Conservation (phyloP, 169 alveolate genomes). For the Eimeria sp. region DNA sequence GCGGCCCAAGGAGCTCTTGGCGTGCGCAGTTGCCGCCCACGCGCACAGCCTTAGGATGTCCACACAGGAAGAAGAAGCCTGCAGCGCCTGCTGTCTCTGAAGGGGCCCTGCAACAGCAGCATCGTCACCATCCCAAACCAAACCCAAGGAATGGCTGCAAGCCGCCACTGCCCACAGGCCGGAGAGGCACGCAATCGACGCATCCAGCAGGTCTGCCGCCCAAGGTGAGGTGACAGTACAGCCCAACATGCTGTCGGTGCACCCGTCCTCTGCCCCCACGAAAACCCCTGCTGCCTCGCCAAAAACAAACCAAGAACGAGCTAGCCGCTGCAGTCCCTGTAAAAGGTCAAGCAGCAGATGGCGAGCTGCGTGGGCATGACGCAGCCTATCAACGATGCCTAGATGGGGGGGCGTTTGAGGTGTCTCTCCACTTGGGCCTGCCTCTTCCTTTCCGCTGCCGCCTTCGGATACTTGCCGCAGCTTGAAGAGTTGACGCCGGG, state of each 20-base stretch:
- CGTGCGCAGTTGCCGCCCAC: constrained; percentile 48
- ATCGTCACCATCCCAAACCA: background rate
- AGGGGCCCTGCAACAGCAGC: background rate
- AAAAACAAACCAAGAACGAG: constrained; percentile 41
- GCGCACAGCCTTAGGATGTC: constrained; percentile 60
- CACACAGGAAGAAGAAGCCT: constrained; percentile 27
- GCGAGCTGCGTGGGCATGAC: constrained; percentile 27
- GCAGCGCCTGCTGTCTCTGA: constrained; percentile 21
- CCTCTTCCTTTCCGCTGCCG: background rate
- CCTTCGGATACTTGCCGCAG: constrained; percentile 16
- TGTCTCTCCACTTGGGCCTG: constrained; percentile 23
- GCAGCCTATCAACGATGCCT: background rate
- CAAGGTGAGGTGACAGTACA: background rate
- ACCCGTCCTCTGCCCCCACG: constrained; percentile 9
- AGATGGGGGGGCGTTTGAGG: background rate
- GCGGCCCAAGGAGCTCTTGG: background rate
- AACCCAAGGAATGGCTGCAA: constrained; percentile 44
- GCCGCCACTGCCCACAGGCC: constrained; percentile 59
- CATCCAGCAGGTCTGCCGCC: constrained; percentile 23
- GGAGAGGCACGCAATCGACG: constrained; percentile 50
- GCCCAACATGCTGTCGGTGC: background rate
- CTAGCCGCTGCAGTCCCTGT: constrained; percentile 63
- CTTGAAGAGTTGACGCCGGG: constrained; percentile 48
- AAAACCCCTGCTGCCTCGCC: constrained; percentile 17
- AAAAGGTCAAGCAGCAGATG: constrained; percentile 18